These are phyloP conservation scores for Boletus vinaceobasis DNA, from an alignment of 768 basidiomycete genomes.

Conservation along the genomic window DNA sequence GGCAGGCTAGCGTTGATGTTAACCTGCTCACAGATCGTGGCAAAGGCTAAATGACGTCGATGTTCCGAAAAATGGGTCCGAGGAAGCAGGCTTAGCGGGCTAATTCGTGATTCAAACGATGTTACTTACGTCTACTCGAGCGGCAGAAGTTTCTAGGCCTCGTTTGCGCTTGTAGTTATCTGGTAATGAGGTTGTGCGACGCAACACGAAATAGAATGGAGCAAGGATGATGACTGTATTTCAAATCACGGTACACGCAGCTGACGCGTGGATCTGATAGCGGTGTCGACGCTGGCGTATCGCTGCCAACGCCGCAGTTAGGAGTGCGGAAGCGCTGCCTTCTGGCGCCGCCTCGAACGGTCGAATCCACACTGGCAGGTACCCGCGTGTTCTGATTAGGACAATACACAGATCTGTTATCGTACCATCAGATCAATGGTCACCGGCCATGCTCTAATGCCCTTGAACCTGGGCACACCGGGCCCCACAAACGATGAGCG, in stretches of 20 bases:
- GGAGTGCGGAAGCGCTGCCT: conserved; percentile 8
- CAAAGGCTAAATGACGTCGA: neutral
- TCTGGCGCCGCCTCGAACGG: neutral
- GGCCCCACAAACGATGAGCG: conserved; percentile 3
- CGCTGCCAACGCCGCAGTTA: conserved; percentile 9
- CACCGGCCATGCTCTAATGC: conserved; percentile 4
- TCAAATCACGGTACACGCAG: conserved; percentile 7
- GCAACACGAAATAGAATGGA: neutral
- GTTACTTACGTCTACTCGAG: conserved; percentile 7
- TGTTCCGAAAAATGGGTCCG: neutral
- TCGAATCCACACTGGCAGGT: conserved; percentile 7
- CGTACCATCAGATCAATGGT: conserved; percentile 8
- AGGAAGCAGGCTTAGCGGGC: neutral
- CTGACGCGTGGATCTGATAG: conserved; percentile 8
- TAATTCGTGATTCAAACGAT: neutral
- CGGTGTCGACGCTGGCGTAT: conserved; percentile 7
- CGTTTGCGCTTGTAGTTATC: neutral
- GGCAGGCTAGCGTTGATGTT: neutral
- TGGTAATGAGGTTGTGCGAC: conserved; percentile 1
- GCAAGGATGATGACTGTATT: neutral
- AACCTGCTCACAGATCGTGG: neutral
- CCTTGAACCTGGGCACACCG: conserved; percentile 20
- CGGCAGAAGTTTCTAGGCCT: neutral
- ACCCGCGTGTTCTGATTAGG: conserved; percentile 19
- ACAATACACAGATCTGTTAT: conserved; percentile 5